Conservation (phyloP, 345 rosid species). For the Isatis tinctoria region DNA sequence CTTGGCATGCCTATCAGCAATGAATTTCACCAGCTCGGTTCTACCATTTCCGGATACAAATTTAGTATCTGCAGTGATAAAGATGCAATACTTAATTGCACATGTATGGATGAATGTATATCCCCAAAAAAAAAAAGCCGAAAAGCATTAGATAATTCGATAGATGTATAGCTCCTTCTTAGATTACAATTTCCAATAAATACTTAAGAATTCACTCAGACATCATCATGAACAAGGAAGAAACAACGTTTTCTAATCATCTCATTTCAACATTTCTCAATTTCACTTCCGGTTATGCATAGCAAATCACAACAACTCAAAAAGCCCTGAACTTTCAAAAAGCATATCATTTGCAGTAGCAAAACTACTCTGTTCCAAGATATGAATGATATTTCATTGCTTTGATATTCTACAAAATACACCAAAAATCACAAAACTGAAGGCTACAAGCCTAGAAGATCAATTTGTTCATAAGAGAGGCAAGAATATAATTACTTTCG, state of each 20-base stretch:
- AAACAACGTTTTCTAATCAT: background rate
- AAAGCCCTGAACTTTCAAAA: background rate
- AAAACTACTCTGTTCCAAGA: background rate
- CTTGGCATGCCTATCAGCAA: constrained; percentile 58
- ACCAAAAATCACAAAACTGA: background rate
- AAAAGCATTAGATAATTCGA: too few species aligned
- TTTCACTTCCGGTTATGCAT: background rate
- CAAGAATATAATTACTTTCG: constrained; percentile 16
- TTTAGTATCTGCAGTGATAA: constrained; percentile 35
- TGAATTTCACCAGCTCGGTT: constrained; percentile 53
- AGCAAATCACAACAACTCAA: background rate
- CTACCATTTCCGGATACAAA: constrained; percentile 37
- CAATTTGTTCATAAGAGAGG: background rate
- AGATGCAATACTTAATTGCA: background rate
- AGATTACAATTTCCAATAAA: background rate
- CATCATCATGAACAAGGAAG: background rate
- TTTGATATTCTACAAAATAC: background rate
- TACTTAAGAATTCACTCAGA: background rate
- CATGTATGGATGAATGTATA: background rate
- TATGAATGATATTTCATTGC: background rate
- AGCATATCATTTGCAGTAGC: background rate
- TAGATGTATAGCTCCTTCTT: background rate
- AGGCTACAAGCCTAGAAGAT: background rate
- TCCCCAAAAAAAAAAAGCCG: background rate
- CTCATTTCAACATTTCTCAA: background rate